Percentiles rank a stretch among this genome's conserved stretches.
Conservation (phyloP, 257 asterid genomes). For the Solanum ahanhuiri region DNA sequence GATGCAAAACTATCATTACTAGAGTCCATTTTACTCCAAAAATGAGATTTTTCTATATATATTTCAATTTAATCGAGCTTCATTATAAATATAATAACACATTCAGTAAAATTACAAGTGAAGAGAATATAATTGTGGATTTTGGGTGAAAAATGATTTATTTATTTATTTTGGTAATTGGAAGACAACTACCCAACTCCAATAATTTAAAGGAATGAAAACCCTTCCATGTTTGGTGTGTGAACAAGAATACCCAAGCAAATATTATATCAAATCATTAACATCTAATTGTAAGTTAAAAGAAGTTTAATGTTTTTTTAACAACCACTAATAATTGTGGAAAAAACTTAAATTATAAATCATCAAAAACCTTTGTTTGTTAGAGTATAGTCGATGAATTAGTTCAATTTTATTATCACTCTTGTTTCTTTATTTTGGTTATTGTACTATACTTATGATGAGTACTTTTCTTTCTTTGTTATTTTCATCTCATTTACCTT, state of each 20-base stretch:
- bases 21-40: neutral
- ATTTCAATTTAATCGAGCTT: neutral
- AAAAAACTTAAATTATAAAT: neutral
- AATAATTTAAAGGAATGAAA: neutral
- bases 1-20: fast-evolving
- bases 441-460: neutral
- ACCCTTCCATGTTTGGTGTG: constrained; percentile 17
- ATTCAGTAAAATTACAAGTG: no score
- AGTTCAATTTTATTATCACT: neutral
- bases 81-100: neutral
- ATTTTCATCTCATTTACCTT: no score
- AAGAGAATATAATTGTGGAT: neutral
- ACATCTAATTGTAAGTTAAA: neutral
- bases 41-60: no score
- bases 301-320: neutral
- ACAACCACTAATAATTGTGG: constrained; percentile 5
- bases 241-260: constrained; percentile 28
- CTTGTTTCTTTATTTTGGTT: no score
- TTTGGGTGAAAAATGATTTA: neutral
- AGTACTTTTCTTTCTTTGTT: neutral
- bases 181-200: neutral
- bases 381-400: neutral
- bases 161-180: neutral
- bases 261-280: constrained; percentile 1
- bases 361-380: neutral